These are phyloP conservation scores for Cryptococcus deneoformans DNA, from an alignment of 1,284 basidiomycete species.

Conservation along the genomic window DNA sequence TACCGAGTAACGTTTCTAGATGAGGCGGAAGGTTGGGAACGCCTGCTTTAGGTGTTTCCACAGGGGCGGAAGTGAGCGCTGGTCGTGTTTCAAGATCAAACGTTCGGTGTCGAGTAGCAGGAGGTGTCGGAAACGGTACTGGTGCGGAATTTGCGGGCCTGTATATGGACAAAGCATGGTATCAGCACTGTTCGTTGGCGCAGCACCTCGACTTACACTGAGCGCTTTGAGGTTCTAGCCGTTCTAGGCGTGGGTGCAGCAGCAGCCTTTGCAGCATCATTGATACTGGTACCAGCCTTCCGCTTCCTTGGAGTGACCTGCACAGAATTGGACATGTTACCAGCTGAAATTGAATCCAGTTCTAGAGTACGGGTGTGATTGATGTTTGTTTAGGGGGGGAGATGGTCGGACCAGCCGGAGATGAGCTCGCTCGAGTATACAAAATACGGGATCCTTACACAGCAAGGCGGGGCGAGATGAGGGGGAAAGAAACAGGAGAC, in stretches of 20 bases:
- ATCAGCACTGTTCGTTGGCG: slow-evolving; percentile 1
- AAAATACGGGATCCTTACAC: slow-evolving; percentile 1
- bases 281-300: slow-evolving; percentile 14
- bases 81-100: slow-evolving; percentile 6
- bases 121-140: slow-evolving; percentile 41
- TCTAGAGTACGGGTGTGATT: not conserved
- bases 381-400: not conserved
- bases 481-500: not conserved
- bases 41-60: not conserved
- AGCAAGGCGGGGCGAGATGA: slow-evolving; percentile 3
- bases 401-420: slow-evolving; percentile 4
- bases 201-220: not conserved
- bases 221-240: not conserved
- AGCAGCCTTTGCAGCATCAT: too few species aligned
- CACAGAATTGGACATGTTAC: slow-evolving; percentile 6
- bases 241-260: slow-evolving; percentile 5
- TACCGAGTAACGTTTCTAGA: slow-evolving; percentile 40
- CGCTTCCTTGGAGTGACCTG: slow-evolving; percentile 32
- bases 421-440: too few species aligned
- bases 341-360: not conserved
- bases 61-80: slow-evolving; percentile 2
- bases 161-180: not conserved
- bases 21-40: slow-evolving; percentile 35
- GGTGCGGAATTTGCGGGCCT: slow-evolving; percentile 32
- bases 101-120: slow-evolving; percentile 24